A percentile compares a stretch with the other conserved stretches of the same genome.
Evolutionary conservation across 2,329 filamentous ascomycete genomes (phyloP).

Genomic region (Nothophoma quercina): DNA sequence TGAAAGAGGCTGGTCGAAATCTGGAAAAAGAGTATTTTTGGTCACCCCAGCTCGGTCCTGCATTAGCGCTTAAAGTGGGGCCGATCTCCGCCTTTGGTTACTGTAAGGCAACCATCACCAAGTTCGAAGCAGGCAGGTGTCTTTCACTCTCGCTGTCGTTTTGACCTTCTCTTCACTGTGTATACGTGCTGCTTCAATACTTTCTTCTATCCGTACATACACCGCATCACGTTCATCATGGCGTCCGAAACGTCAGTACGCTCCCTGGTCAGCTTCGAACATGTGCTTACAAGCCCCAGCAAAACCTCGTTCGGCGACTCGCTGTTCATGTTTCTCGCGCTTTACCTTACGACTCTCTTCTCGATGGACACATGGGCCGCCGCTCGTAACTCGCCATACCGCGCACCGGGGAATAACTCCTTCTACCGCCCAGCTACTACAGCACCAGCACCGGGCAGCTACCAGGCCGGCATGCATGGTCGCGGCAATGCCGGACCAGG

Average conservation of each 20-base stretch:
- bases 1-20: conserved; percentile 19
- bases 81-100: background rate
- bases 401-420: conserved; percentile 30
- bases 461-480: conserved; percentile 44
- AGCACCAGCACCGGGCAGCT: conserved; percentile 31
- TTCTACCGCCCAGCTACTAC: conserved; percentile 35
- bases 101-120: conserved; percentile 15
- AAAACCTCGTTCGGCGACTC: conserved; percentile 22
- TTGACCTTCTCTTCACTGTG: background rate
- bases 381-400: conserved; percentile 43
- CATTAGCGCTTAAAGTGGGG: conserved; percentile 16
- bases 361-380: conserved; percentile 47
- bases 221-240: background rate
- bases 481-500: conserved; percentile 31
- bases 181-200: background rate
- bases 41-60: conserved; percentile 19
- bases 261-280: background rate
- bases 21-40: conserved; percentile 15
- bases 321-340: conserved; percentile 45
- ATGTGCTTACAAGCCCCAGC: conserved; percentile 10
- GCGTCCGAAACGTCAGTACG: conserved; percentile 8
- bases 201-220: background rate
- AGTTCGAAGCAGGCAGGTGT: background rate
- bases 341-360: conserved; percentile 52
- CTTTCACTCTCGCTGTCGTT: background rate